phyloP scores from a whole-genome alignment of 2,329 filamentous ascomycete species.

The Aspergillus clavatus region DNA sequence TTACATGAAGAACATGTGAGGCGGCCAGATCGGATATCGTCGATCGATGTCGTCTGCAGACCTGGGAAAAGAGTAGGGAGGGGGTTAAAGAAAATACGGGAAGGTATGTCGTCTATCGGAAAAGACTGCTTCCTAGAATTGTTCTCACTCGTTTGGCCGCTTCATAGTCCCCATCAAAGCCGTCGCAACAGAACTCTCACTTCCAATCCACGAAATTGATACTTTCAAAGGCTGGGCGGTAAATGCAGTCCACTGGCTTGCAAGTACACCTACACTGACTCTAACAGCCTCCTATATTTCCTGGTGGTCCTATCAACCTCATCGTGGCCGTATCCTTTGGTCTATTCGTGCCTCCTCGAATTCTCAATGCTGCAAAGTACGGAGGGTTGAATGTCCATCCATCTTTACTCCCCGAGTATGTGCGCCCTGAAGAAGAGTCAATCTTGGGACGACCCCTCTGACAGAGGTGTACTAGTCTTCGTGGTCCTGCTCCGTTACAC shows the following conservation, averaged over 20 bases:
- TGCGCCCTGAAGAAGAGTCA: neutral
- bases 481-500: conserved; percentile 81
- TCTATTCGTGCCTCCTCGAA: conserved; percentile 73
- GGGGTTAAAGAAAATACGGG: conserved; percentile 61
- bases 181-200: conserved; percentile 57
- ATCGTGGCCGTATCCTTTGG: conserved; percentile 94
- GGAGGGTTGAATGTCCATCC: conserved; percentile 93
- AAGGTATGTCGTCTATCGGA: conserved; percentile 49
- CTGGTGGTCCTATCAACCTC: conserved; percentile 58
- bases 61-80: conserved; percentile 74
- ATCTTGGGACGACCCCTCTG: neutral
- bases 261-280: conserved; percentile 15
- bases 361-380: conserved; percentile 67
- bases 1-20: conserved; percentile 57
- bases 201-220: conserved; percentile 69
- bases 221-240: conserved; percentile 80
- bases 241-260: conserved; percentile 26
- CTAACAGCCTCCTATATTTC: conserved; percentile 50
- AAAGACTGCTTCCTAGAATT: neutral
- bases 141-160: conserved; percentile 4
- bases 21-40: conserved; percentile 57
- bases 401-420: conserved; percentile 77
- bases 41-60: conserved; percentile 80
- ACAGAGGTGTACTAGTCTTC: conserved; percentile 54
- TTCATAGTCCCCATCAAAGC: conserved; percentile 65